phyloP scores from a whole-genome alignment of 2,329 filamentous ascomycete species.

The Penicillium sp. region DNA sequence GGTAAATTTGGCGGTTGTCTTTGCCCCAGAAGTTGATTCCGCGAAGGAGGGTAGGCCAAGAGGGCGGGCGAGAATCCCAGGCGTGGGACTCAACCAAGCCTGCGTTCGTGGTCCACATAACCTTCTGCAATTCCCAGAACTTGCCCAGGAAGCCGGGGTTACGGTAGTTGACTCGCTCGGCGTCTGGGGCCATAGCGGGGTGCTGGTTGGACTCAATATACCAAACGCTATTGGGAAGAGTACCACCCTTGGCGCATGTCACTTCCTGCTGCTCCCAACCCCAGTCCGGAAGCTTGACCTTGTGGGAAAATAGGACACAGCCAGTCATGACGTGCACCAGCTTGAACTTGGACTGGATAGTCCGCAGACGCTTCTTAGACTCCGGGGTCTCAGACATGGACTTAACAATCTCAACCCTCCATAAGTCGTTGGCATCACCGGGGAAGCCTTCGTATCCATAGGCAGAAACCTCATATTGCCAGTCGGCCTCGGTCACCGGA shows the following conservation, averaged over 20 bases:
- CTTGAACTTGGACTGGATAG: constrained; percentile 93
- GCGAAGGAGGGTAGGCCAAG: constrained; percentile 83
- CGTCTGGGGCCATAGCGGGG: constrained; percentile 60
- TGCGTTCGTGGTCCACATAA: constrained; percentile 98
- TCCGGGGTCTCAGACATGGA: constrained; percentile 68
- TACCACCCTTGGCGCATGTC: constrained; percentile 86
- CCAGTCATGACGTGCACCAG: constrained; percentile 95
- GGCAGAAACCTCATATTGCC: constrained; percentile 92
- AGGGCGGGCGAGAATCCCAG: constrained; percentile 90
- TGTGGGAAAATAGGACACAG: constrained; percentile 93
- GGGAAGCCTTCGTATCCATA: constrained; percentile 96
- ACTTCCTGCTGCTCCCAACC: constrained; percentile 97
- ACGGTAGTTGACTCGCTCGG: constrained; percentile 92
- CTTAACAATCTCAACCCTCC: constrained; percentile 90
- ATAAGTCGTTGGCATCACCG: constrained; percentile 91
- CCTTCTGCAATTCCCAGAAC: constrained; percentile 91
- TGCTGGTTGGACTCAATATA: constrained; percentile 89
- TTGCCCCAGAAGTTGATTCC: constrained; percentile 99
- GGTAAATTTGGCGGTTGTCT: constrained; percentile 87
- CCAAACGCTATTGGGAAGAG: constrained; percentile 92
- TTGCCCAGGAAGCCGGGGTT: constrained; percentile 94
- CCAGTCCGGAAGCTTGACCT: constrained; percentile 97
- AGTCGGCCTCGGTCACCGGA: constrained; percentile 76
- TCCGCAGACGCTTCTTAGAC: constrained; percentile 77
- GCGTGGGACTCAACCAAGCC: constrained; percentile 92